These are phyloP conservation scores for Hypocreales sp. DNA, from an alignment of 2,329 filamentous ascomycete species.

Conservation along the genomic window DNA sequence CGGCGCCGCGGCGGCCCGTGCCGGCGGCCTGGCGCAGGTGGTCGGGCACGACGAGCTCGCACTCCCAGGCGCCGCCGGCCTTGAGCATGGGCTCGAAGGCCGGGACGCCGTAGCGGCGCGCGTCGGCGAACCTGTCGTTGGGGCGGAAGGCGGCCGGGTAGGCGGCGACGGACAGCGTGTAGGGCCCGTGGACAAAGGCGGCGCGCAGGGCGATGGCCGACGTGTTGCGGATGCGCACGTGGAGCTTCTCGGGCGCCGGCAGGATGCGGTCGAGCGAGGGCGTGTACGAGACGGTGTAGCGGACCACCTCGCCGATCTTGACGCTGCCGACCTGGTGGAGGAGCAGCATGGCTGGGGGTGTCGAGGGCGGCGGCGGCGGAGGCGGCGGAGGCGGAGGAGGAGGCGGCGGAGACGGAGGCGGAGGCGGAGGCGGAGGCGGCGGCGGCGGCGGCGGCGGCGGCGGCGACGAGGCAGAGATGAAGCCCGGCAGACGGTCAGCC, in stretches of 20 bases:
- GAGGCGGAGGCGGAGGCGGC: too few species aligned
- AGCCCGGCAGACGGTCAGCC: too few species aligned
- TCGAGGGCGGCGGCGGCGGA: too few species aligned
- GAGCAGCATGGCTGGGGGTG: slow-evolving; percentile 52
- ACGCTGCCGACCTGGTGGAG: slow-evolving; percentile 82
- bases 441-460: background rate
- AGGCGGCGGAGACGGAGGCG: too few species aligned
- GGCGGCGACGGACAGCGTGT: slow-evolving; percentile 74
- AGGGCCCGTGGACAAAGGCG: slow-evolving; percentile 91
- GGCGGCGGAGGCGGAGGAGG: too few species aligned
- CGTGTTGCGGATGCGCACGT: slow-evolving; percentile 83
- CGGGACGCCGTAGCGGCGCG: slow-evolving; percentile 59
- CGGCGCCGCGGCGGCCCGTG: slow-evolving; percentile 24
- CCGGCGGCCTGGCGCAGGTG: slow-evolving; percentile 53
- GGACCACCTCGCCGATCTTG: slow-evolving; percentile 86
- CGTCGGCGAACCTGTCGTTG: slow-evolving; percentile 58
- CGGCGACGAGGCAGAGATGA: too few species aligned
- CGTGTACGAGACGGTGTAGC: slow-evolving; percentile 85
- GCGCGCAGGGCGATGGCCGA: slow-evolving; percentile 81
- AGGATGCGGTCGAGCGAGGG: slow-evolving; percentile 80
- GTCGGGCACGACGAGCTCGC: slow-evolving; percentile 66
- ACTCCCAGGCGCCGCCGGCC: slow-evolving; percentile 76
- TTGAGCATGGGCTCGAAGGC: slow-evolving; percentile 96
- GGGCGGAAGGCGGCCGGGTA: slow-evolving; percentile 76
- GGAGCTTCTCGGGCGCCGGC: slow-evolving; percentile 64